Percentiles rank a stretch among this genome's conserved stretches.
These are phyloP conservation scores for Blastobotrys capitulatus DNA, from an alignment of 1,139 yeast species.

Conservation along the genomic window DNA sequence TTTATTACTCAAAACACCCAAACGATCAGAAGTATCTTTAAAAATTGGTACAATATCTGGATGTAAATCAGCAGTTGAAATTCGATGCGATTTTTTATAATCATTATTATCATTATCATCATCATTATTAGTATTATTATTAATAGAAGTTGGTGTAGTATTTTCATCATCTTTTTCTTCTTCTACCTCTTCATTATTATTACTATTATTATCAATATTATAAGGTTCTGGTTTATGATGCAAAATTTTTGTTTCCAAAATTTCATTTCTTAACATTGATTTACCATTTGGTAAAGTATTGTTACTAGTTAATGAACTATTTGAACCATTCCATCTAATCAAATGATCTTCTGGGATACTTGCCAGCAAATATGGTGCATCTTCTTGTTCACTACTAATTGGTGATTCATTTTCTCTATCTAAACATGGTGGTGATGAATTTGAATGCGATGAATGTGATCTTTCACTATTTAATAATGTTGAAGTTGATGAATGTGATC, in stretches of 20 bases:
- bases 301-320: background rate
- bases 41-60: slow-evolving; percentile 31
- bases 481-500: slow-evolving; percentile 1
- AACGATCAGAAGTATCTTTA: slow-evolving; percentile 27
- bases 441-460: slow-evolving; percentile 10
- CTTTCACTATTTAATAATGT: slow-evolving; percentile 7
- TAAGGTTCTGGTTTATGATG: background rate
- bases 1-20: slow-evolving; percentile 26
- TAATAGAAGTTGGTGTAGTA: background rate
- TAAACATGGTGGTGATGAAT: slow-evolving; percentile 18
- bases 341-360: slow-evolving; percentile 8
- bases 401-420: slow-evolving; percentile 21
- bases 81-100: background rate
- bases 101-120: background rate
- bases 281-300: background rate
- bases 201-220: background rate
- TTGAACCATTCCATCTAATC: slow-evolving; percentile 6
- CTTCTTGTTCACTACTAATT: slow-evolving; percentile 20
- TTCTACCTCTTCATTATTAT: background rate
- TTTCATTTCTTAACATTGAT: background rate
- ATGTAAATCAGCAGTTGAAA: slow-evolving; percentile 19
- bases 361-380: slow-evolving; percentile 10
- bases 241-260: background rate
- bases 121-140: background rate
- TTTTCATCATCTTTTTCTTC: background rate